Percentiles rank a stretch among this genome's conserved stretches.
Evolutionary conservation across 306 rosid species (phyloP).

Genomic region (Trichosanthes cucumerina): DNA sequence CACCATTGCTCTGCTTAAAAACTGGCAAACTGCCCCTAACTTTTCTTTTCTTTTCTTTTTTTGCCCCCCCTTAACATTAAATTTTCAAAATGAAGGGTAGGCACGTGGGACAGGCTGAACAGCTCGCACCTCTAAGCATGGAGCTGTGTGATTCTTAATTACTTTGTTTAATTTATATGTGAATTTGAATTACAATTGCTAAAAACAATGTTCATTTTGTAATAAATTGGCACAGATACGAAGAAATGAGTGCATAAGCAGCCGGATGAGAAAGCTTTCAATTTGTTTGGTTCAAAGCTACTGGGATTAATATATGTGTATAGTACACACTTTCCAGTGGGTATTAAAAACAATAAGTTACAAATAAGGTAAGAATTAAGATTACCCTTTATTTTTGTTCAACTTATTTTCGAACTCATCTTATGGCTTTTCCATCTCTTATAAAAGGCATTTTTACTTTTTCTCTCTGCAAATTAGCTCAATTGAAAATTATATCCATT

Average conservation of each 20-base stretch:
- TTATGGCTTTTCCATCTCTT: neutral
- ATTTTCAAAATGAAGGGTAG: slow-evolving; percentile 20
- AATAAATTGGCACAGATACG: slow-evolving; percentile 7
- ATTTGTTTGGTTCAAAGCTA: neutral
- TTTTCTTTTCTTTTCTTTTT: neutral
- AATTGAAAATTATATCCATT: neutral
- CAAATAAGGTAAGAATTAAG: neutral
- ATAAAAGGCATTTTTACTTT: neutral
- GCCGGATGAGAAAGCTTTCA: slow-evolving; percentile 1
- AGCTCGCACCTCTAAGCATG: slow-evolving; percentile 60
- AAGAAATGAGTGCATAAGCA: neutral
- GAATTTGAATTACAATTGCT: slow-evolving; percentile 4
- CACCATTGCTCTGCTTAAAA: neutral
- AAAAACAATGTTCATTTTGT: slow-evolving; percentile 8
- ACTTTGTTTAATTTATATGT: neutral
- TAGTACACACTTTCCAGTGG: neutral
- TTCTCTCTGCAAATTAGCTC: neutral
- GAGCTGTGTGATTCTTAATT: slow-evolving; percentile 23
- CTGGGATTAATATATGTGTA: neutral
- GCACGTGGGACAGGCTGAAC: slow-evolving; percentile 53
- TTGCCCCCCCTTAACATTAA: neutral
- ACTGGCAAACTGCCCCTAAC: neutral
- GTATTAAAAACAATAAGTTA: neutral
- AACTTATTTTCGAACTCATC: neutral
- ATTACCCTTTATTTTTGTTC: neutral